Base-by-base conservation (phyloP, 1,284 basidiomycete genomes). In the Cerioporus squamosus region DNA sequence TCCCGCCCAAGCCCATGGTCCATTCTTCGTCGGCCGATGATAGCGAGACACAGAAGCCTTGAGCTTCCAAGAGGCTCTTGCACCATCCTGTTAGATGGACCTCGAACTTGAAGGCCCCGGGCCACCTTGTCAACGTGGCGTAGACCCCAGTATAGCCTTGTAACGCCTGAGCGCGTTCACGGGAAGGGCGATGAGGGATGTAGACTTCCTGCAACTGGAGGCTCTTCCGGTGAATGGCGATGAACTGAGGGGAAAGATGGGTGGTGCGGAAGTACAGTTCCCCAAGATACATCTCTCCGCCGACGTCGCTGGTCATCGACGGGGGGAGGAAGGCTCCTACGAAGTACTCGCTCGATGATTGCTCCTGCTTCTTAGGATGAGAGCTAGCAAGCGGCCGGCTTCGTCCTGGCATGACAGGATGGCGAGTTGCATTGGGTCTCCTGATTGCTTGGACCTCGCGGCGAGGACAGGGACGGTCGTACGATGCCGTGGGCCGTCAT, bases 151-250 rank as follows among this genome's bases (percentile, higher is more conserved):
- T 10, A 22, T 61, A 55, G 9, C 52, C 51, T 14, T 53, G 62
- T 6, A 59, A 46, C 7, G 39, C 55, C 26, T 51, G 53, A 12
- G 50, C 52, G 8, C 22, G 44, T 7, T 26, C 51, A 2, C 44
- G 54, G 0, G 62, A 54, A 0, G 62, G 62, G 3, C 59, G 53
- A 23, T 63, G 53, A 1, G 59, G 57, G 18, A 63, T 53, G 48
- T 61, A 61, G 7, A 63, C 42, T 3, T 61, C 59, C 38, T 44
- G 23, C 5, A 50, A 3, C 9, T 43, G 43, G 40, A 53, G 43
- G 45, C 17, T 39, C 4, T 44, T 40, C 10, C 46, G 45, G 33
- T 57, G 46, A 3, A 45, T 31, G 20, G 44, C n/a, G 46, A 57
- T 22, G 46, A 57, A 57, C 1, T 36, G 24, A 8, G 40, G 39